Conservation (phyloP, 768 basidiomycete species). For the Trametes villosa region DNA sequence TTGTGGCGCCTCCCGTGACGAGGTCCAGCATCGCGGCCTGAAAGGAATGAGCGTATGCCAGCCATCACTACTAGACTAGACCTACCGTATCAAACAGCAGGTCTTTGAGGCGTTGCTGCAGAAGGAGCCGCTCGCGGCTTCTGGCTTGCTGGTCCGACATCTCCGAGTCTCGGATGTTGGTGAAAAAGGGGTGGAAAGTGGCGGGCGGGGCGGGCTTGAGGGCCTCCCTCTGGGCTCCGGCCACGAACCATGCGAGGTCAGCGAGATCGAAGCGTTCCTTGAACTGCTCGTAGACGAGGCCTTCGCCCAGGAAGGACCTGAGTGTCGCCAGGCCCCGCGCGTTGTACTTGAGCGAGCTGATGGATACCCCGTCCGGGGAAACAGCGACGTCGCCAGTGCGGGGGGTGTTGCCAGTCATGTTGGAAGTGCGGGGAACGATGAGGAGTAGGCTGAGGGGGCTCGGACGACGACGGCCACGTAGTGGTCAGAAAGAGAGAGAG, state of each 20-base stretch:
- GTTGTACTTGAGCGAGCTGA: background rate
- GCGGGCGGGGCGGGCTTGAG: background rate
- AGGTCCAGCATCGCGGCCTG: background rate
- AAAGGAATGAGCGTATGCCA: background rate
- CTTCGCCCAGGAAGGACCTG: background rate
- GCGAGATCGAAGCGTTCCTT: background rate
- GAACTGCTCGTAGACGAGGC: background rate
- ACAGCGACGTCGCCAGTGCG: no score
- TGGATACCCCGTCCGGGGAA: background rate
- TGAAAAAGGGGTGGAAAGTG: background rate
- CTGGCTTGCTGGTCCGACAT: background rate
- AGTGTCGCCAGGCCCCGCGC: background rate
- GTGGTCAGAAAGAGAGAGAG: no score
- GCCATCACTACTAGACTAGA: background rate
- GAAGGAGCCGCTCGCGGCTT: background rate
- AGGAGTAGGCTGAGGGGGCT: no score
- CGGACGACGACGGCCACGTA: no score
- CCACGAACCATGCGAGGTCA: background rate
- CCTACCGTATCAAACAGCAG: conserved; percentile 1
- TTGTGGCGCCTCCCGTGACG: background rate
- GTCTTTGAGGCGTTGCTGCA: background rate
- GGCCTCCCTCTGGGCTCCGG: conserved; percentile 3
- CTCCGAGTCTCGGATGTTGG: background rate
- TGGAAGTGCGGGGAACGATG: no score
- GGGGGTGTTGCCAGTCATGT: no score